Conservation (phyloP, 805 yeast species). For the Komagataella populi region DNA sequence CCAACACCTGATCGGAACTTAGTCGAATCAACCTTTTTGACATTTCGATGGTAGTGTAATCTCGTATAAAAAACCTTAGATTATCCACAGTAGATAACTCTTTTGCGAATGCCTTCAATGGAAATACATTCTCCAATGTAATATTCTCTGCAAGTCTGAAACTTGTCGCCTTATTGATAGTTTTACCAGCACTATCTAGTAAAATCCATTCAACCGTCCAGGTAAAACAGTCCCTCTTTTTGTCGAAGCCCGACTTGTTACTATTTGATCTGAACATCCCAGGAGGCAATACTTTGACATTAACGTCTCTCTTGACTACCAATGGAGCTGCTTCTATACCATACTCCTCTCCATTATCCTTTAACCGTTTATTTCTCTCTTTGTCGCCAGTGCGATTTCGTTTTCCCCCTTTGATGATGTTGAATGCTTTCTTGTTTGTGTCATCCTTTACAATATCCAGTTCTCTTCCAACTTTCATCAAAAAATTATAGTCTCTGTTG, state of each 20-base stretch:
- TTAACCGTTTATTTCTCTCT: constrained; percentile 11
- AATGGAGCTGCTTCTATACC: constrained; percentile 13
- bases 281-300: constrained; percentile 45
- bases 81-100: background rate
- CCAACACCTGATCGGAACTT: constrained; percentile 21
- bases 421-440: constrained; percentile 25
- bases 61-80: background rate
- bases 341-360: constrained; percentile 5
- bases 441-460: constrained; percentile 48
- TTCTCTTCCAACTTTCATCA: constrained; percentile 43
- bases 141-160: constrained; percentile 26
- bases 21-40: constrained; percentile 22
- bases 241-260: constrained; percentile 64
- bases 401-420: constrained; percentile 8
- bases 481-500: constrained; percentile 75
- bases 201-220: constrained; percentile 78
- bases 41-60: constrained; percentile 1
- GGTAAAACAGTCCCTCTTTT: constrained; percentile 39
- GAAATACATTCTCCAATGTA: constrained; percentile 24
- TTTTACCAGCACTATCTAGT: constrained; percentile 13
- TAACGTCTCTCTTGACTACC: constrained; percentile 48
- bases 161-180: constrained; percentile 14
- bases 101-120: constrained; percentile 11
- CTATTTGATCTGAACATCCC: constrained; percentile 59
- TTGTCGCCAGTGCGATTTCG: constrained; percentile 5